Conservation (phyloP, 2,329 filamentous ascomycete species). For the Pezicula radicicola region DNA sequence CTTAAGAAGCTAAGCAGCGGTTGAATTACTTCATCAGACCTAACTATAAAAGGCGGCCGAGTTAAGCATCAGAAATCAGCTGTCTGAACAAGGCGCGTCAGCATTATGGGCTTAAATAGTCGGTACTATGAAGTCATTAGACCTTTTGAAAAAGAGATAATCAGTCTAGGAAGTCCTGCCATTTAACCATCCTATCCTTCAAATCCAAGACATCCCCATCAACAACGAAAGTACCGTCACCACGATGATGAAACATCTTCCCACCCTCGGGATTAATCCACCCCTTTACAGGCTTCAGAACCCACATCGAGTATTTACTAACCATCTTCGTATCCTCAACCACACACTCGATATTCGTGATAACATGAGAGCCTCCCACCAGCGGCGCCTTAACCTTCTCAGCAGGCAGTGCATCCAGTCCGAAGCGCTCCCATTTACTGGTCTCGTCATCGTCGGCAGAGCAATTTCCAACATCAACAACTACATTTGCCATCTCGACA, state of each 20-base stretch:
- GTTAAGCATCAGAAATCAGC: no score
- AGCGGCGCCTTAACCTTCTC: constrained; percentile 28
- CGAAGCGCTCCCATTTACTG: constrained; percentile 30
- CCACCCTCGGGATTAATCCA: constrained; percentile 29
- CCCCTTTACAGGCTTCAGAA: constrained; percentile 29
- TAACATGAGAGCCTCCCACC: constrained; percentile 21
- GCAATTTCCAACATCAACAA: constrained; percentile 32
- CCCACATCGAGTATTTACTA: constrained; percentile 32
- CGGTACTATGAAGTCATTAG: no score
- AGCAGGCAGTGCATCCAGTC: constrained; percentile 26
- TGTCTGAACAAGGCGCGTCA: no score
- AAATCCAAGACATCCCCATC: constrained; percentile 30
- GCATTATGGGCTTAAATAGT: no score
- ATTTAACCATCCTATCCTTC: constrained; percentile 32
- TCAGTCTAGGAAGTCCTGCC: constrained; percentile 31
- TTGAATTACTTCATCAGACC: no score
- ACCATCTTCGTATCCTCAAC: constrained; percentile 31
- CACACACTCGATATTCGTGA: constrained; percentile 31
- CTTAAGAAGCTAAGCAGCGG: no score
- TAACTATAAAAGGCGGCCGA: no score
- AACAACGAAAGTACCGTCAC: constrained; percentile 30
- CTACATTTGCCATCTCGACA: constrained; percentile 27
- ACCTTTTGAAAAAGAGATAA: neutral
- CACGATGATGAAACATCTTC: constrained; percentile 34
- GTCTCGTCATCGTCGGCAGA: constrained; percentile 16